These are phyloP conservation scores for Backusella westeae DNA, from an alignment of 192 early-diverging fungal genomes.

Conservation along the genomic window DNA sequence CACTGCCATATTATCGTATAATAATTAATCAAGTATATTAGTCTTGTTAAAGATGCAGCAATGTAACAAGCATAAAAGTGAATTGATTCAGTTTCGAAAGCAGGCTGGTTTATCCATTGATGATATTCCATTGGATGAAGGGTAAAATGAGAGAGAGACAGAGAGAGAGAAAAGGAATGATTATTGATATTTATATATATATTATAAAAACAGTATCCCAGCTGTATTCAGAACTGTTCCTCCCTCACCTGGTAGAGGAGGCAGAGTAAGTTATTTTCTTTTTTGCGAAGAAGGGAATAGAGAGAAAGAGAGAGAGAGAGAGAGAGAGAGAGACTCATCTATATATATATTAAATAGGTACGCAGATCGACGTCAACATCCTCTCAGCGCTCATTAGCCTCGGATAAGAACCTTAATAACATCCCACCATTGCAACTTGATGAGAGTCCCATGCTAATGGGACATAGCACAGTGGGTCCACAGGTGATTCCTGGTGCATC, in stretches of 20 bases:
- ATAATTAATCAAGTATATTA: not conserved
- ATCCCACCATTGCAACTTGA: conserved; percentile 32
- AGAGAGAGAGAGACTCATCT: not conserved
- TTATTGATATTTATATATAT: not conserved
- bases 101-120: conserved; percentile 18
- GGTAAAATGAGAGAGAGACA: not conserved
- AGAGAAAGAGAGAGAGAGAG: not conserved
- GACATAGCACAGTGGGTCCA: not conserved
- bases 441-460: not conserved
- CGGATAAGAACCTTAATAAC: conserved; percentile 20
- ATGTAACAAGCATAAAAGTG: conserved; percentile 25
- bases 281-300: too few relatives aligned
- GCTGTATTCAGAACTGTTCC: conserved; percentile 27
- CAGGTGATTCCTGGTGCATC: not conserved
- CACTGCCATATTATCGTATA: too few relatives aligned
- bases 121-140: conserved; percentile 30
- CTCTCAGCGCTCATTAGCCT: conserved; percentile 21
- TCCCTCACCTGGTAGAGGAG: conserved; percentile 28
- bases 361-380: conserved; percentile 29
- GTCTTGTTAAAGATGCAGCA: conserved; percentile 21
- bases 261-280: conserved; percentile 11
- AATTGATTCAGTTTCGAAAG: conserved; percentile 20
- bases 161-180: not conserved
- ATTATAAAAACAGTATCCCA: conserved; percentile 16
- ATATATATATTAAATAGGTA: conserved; percentile 1